Base-by-base conservation (phyloP, 2,329 filamentous ascomycete species). In the Colletotrichum nymphaeae region DNA sequence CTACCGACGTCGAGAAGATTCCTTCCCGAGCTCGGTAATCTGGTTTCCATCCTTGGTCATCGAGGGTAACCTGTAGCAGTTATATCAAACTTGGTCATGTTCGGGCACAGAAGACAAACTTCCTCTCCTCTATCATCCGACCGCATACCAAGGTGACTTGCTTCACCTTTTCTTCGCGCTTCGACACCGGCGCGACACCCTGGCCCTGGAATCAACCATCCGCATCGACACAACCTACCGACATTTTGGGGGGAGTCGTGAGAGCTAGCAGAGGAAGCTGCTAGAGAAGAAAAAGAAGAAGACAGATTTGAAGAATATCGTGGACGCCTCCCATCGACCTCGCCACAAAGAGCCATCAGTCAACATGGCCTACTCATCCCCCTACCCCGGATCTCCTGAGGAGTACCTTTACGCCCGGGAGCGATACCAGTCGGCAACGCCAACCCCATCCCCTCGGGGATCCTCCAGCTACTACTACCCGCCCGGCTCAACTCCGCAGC, bases 131-230 rank as follows among this genome's bases (percentile, higher is more conserved):
- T 86, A 86, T 86, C 87, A 81, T 87, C 87, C 88, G 87, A 89
- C 85, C 86, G 88, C 85, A 89, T 88, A 88, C 87, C 87, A 86
- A 88, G 88, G 88, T 90, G 88, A 90, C 88, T 82, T 84, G 84
- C 81, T 80, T 85, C 83, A 82, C 83, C 82, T 81, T 81, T 81
- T 83, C 82, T 78, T 78, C 80, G 84, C 83, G 84, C 83, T 82
- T 82, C 86, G 85, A 85, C 82, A 84, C 81, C 82, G 82, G 83
- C 85, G 84, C 85, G 80, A 84, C 78, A 78, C 75, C 76, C 72
- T 62, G 37, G 64, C 69, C 55, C 65, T 70, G 73, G 72, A 73
- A 75, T 69, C 73, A 75, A 55, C 62, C 68, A 75, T 65, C 42
- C 75, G 66, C 75, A 75, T 74, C 70, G 67, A 70, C 63, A 72